Conservation (phyloP, 495 filamentous ascomycete genomes). For the Penicillium pulvis region DNA sequence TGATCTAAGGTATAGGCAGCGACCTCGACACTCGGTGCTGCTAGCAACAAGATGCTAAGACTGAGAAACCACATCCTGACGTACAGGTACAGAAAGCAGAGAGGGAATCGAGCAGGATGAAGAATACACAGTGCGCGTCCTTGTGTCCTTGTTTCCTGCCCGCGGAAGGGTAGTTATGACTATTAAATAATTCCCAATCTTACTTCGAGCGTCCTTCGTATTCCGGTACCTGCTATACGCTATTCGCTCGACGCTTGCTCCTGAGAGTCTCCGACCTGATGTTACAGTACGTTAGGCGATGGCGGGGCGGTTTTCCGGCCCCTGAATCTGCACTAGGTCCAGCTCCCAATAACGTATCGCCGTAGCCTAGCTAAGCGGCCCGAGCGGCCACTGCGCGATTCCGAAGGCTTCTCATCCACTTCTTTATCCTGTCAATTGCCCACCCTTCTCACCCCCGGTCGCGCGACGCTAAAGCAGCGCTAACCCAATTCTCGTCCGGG, state of each 20-base stretch:
- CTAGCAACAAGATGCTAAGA: background rate
- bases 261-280: no score
- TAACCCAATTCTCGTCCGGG: no score
- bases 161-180: slow-evolving; percentile 2
- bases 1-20: slow-evolving; percentile 6
- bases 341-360: no score
- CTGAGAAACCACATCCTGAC: slow-evolving; percentile 2
- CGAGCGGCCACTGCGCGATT: background rate
- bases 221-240: background rate
- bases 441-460: no score
- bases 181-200: slow-evolving; percentile 1
- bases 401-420: background rate
- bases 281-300: no score
- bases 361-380: background rate
- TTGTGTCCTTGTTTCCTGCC: background rate
- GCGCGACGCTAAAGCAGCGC: no score
- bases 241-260: background rate
- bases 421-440: background rate
- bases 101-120: background rate
- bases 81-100: background rate
- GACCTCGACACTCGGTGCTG: background rate
- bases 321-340: background rate
- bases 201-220: background rate
- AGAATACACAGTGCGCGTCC: background rate
- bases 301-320: no score